These are phyloP conservation scores for Xerocomellus dryophilus DNA, from an alignment of 768 basidiomycete species.

Conservation along the genomic window DNA sequence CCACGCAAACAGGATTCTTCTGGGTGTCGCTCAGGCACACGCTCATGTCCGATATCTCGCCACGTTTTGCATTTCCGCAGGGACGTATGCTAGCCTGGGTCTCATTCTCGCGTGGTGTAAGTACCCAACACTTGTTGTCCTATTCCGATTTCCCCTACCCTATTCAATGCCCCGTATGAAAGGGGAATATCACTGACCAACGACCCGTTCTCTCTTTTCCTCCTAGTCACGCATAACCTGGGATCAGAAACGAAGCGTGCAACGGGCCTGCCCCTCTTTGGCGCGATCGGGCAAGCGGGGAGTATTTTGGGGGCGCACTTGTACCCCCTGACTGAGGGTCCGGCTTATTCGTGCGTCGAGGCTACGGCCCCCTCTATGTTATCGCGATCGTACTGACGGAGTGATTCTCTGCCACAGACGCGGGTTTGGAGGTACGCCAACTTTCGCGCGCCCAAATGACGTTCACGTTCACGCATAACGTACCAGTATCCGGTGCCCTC, in stretches of 20 bases:
- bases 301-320: constrained; percentile 41
- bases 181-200: not conserved
- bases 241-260: constrained; percentile 47
- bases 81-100: constrained; percentile 45
- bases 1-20: constrained; percentile 27
- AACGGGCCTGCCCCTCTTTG: constrained; percentile 40
- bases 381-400: not conserved
- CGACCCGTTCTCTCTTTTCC: not conserved
- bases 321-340: constrained; percentile 41
- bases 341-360: constrained; percentile 34
- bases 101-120: constrained; percentile 49
- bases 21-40: constrained; percentile 31
- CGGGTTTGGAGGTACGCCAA: constrained; percentile 17
- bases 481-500: constrained; percentile 20
- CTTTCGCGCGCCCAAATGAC: not conserved
- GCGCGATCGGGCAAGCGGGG: constrained; percentile 43
- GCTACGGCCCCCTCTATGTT: not conserved
- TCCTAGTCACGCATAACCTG: constrained; percentile 40
- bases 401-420: constrained; percentile 5
- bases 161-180: not conserved
- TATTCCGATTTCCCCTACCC: not conserved
- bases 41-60: constrained; percentile 43
- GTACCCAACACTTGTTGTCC: constrained; percentile 9
- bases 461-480: not conserved
- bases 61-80: constrained; percentile 43